Evolutionary conservation across 164 flowering plant genomes (phyloP).

Genomic region (Warburgia ugandensis): DNA sequence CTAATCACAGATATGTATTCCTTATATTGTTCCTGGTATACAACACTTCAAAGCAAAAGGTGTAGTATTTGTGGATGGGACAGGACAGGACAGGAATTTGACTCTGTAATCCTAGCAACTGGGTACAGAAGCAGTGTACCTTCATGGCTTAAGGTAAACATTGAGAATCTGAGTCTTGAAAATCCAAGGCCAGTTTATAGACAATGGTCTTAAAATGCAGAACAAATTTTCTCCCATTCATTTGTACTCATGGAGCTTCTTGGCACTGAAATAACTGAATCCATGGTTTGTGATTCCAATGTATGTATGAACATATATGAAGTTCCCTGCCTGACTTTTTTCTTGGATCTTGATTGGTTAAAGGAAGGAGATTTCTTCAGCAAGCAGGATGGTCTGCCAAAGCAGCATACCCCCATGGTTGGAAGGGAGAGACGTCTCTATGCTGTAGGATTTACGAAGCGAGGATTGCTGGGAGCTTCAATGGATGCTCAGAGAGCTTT

Average conservation of each 20-base stretch:
- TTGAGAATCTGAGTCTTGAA: too few relatives aligned
- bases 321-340: too few relatives aligned
- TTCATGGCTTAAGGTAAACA: slow-evolving; percentile 83
- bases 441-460: slow-evolving; percentile 77
- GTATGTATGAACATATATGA: too few relatives aligned
- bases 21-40: slow-evolving; percentile 5
- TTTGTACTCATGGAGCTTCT: too few relatives aligned
- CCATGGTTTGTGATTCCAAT: too few relatives aligned
- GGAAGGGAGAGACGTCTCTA: slow-evolving; percentile 77
- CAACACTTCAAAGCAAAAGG: slow-evolving; percentile 5
- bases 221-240: too few relatives aligned
- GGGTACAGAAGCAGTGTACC: slow-evolving; percentile 86
- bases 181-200: too few relatives aligned
- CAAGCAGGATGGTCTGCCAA: slow-evolving; percentile 61
- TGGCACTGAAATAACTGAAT: too few relatives aligned
- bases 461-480: slow-evolving; percentile 65
- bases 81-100: slow-evolving; percentile 46
- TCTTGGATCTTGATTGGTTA: too few relatives aligned
- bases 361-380: slow-evolving; percentile 65
- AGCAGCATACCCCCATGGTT: slow-evolving; percentile 66
- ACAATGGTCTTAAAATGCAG: too few relatives aligned
- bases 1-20: neutral
- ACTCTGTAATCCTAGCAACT: slow-evolving; percentile 73
- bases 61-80: slow-evolving; percentile 40
- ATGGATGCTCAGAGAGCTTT: slow-evolving; percentile 66